Evolutionary conservation across 371 early-diverging fungal species (phyloP).

Genomic region (Zancudomyces culisetae): DNA sequence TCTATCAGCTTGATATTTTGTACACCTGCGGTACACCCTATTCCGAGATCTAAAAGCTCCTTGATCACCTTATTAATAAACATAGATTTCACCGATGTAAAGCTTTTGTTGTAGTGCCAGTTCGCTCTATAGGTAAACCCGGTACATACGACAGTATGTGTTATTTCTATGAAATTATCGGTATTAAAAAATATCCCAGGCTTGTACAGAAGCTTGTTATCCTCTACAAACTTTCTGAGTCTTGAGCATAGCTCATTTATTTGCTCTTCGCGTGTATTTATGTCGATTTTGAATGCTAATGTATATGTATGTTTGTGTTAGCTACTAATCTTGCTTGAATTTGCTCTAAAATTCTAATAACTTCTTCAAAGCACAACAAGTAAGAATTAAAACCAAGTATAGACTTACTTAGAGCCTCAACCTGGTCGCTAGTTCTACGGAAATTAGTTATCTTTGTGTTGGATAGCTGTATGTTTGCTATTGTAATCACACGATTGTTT

Average conservation of each 20-base stretch:
- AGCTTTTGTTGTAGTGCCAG: constrained; percentile 10
- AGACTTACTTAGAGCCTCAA: constrained; percentile 8
- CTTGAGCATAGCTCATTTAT: constrained; percentile 14
- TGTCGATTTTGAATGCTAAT: constrained; percentile 12
- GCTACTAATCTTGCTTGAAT: neutral
- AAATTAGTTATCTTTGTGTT: constrained; percentile 57
- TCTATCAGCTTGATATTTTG: neutral
- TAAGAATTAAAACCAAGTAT: neutral
- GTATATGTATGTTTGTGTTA: neutral
- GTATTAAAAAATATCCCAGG: constrained; percentile 12
- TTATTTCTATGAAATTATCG: constrained; percentile 13
- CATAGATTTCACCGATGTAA: neutral
- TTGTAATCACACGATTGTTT: constrained; percentile 53
- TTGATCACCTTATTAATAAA: neutral
- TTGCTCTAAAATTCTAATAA: too few species aligned
- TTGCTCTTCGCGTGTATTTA: constrained; percentile 14
- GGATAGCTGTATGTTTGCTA: constrained; percentile 45
- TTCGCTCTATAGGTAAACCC: constrained; percentile 20
- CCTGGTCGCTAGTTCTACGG: constrained; percentile 18
- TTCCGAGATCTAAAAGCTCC: constrained; percentile 1
- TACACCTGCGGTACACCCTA: neutral
- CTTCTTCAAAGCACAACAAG: too few species aligned
- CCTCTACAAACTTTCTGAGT: constrained; percentile 14
- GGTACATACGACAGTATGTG: constrained; percentile 13
- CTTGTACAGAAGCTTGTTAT: constrained; percentile 14